Base-by-base conservation (phyloP, 441 rosid species). In the Croton setiger region DNA sequence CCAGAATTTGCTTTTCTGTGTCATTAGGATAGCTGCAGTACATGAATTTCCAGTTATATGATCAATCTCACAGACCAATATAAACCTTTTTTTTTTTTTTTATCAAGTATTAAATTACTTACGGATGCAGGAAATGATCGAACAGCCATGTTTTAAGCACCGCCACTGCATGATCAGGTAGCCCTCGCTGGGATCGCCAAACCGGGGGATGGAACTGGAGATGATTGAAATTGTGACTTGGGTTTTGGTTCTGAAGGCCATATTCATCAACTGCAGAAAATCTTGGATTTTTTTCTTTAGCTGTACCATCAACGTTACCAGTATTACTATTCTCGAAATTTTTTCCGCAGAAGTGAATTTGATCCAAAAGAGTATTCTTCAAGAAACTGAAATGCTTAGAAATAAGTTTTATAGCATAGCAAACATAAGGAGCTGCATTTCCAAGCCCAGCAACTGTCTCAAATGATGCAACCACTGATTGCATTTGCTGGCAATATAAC, bases 71-170 rank as follows among this genome's bases (percentile, higher is more conserved):
- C 52, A 3, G 14, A 15, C n/a, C 18, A n/a, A 27, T 27, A 27
- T 27, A 27, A 27, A 2, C 31, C 31, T 27, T 27, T 27, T 27
- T 27, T 27, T 27, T 27, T 27, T 27, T 54, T 54, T 48, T 13
- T 13, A 8, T 33, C 20, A 33, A 44, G n/a, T 64, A 20, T 54
- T 9, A 4, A 49, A 62, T 21, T 12, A 74, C 87, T 81, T 64
- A 88, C 91, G 93, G 93, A 66, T 86, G 90, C 31, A 86, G 80
- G 67, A 88, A 88, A 72, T 88, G 86, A 36, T 88, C 87, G 3
- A 84, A 88, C 13, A 88, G 68, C 91, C 93, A 88, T 13, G 82
- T 52, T 75, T 75, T 83, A 55, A 88, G 89, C 74, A 83, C 66
- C 8, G 84, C 76, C 2, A 88, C 87, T 0, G 91, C 85, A 61